phyloP scores from a whole-genome alignment of 2,329 filamentous ascomycete species.

The Botryotinia globosa region DNA sequence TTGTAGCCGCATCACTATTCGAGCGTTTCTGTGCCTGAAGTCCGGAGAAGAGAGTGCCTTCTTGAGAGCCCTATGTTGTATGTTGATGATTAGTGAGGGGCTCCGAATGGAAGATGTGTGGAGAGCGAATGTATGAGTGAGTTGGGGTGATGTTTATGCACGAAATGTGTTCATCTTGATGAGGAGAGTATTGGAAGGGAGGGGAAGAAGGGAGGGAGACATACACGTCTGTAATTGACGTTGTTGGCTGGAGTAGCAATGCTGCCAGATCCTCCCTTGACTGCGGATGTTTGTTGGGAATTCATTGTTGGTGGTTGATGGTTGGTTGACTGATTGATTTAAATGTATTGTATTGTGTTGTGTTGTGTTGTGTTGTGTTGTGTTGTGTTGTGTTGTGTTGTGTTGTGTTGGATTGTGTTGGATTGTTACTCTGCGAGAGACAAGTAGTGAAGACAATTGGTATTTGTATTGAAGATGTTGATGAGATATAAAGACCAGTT shows the following conservation, averaged over 20 bases:
- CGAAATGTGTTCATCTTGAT: neutral
- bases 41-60: slow-evolving; percentile 37
- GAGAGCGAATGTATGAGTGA: neutral
- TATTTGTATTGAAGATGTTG: neutral
- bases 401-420: neutral
- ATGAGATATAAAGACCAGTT: accelerated
- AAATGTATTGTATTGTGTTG: neutral
- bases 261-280: slow-evolving; percentile 29
- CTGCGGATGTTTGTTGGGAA: slow-evolving; percentile 24
- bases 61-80: slow-evolving; percentile 22
- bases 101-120: no score
- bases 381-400: neutral
- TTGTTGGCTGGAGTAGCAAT: slow-evolving; percentile 32
- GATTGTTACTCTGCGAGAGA: neutral
- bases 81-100: neutral
- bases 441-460: neutral
- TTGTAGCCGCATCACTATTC: slow-evolving; percentile 39
- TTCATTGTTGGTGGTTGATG: neutral
- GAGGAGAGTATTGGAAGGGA: neutral
- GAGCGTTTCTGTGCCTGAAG: slow-evolving; percentile 47
- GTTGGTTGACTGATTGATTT: neutral
- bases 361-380: neutral
- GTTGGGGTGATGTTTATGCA: neutral
- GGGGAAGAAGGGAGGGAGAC: slow-evolving; percentile 2
- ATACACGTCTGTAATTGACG: slow-evolving; percentile 27